These are phyloP conservation scores for Nelumbo lutea DNA, from an alignment of 164 flowering plant species.

Conservation along the genomic window DNA sequence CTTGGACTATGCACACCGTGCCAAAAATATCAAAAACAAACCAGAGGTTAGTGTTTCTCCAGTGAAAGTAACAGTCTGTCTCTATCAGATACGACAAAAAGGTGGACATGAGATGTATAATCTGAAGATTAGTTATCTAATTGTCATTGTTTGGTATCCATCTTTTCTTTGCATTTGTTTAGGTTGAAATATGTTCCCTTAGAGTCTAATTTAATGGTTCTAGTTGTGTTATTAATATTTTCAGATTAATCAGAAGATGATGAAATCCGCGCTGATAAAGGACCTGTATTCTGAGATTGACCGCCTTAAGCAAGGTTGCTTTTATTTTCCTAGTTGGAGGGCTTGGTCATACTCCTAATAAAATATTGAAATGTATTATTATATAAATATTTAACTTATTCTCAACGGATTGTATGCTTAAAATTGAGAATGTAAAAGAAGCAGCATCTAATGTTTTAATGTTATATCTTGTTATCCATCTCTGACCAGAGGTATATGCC, in stretches of 20 bases:
- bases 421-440: no score
- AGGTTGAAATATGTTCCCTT: background rate
- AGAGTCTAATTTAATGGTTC: slow-evolving; percentile 2
- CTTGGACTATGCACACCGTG: slow-evolving; percentile 95
- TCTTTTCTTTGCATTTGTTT: background rate
- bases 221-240: slow-evolving; percentile 10
- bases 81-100: no score
- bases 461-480: background rate
- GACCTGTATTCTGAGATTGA: slow-evolving; percentile 93
- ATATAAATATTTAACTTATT: background rate
- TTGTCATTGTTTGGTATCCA: background rate
- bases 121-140: slow-evolving; percentile 65
- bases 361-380: background rate
- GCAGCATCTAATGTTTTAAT: background rate
- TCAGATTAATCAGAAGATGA: slow-evolving; percentile 98
- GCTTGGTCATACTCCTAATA: background rate
- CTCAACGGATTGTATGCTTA: background rate
- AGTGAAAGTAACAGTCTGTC: no score
- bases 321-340: slow-evolving; percentile 7
- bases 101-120: slow-evolving; percentile 23
- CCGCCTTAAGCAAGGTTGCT: slow-evolving; percentile 88
- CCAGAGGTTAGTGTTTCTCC: slow-evolving; percentile 64
- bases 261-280: slow-evolving; percentile 96
- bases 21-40: slow-evolving; percentile 91
- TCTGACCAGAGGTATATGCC: slow-evolving; percentile 65